Conservation (phyloP, 139 green algal species). For the Chlamydomonas asymmetrica region DNA sequence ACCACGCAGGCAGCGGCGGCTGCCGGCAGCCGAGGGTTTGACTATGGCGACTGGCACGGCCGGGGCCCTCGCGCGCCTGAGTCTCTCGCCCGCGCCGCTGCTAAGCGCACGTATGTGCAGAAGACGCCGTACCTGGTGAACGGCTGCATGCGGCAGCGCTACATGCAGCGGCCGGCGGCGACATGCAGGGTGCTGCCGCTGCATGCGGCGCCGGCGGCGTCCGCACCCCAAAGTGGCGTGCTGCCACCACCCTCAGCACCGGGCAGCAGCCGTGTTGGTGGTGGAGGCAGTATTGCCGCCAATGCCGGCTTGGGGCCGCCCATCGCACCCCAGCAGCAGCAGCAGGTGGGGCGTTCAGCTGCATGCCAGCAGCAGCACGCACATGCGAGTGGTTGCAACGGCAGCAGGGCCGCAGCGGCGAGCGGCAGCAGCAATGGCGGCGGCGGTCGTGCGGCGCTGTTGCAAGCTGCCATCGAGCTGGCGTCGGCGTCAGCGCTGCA, state of each 20-base stretch:
- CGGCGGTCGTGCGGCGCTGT: not conserved
- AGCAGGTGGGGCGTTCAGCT: constrained; percentile 7
- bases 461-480: not conserved
- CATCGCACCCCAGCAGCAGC: no score
- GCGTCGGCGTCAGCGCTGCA: not conserved
- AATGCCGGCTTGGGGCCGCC: no score
- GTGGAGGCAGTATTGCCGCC: no score
- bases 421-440: not conserved
- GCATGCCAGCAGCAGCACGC: not conserved
- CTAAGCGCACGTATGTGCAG: constrained; percentile 63
- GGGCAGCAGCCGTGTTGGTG: no score
- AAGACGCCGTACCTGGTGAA: constrained; percentile 56
- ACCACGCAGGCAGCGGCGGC: not conserved
- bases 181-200: not conserved
- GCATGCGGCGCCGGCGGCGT: no score
- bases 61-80: constrained; percentile 61
- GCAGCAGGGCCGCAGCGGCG: constrained; percentile 12
- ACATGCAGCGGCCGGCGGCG: constrained; percentile 17
- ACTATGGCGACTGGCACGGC: constrained; percentile 30
- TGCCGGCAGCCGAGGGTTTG: no score
- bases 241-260: no score
- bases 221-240: no score
- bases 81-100: constrained; percentile 47
- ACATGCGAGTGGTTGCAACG: not conserved
- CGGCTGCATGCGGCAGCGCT: constrained; percentile 6